Evolutionary conservation across 805 yeast species (phyloP), one percentile per base, ranked within the genome.

Genomic region (Tetrapisispora phaffii): DNA sequence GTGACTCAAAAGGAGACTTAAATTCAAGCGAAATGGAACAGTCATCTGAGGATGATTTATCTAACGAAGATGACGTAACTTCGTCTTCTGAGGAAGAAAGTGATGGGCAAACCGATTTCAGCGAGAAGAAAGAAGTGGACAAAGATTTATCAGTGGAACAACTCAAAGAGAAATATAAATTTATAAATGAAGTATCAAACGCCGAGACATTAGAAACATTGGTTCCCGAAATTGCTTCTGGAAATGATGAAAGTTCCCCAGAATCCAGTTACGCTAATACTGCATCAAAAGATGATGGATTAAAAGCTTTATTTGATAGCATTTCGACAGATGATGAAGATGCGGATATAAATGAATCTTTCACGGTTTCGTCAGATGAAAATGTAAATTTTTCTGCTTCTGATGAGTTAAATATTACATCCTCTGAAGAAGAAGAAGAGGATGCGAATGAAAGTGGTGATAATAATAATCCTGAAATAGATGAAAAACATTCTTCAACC

Each of bases 81-180:
- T 52, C 57, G 1, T 52, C 57, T 1, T 41, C 35, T 23, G 50
- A 48, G 16, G 50, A 41, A 10, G 40, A 38, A 6, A 4, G 36
- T 22, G 51, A 20, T 59, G 56, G 42, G 47, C 43, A 49, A 19
- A 48, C 47, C 7, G 46, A 33, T n/a, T 26, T 42, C 7, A 49
- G 48, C 15, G 50, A 67, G 46, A 44, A 45, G 0, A 40, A 39
- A 12, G 20, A 53, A 5, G 41, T 39, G 4, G 55, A 48, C 43
- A 54, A 48, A 36, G 17, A 56, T n/a, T 56, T 75, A 20, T 59
- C 75, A 1, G 67, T 72, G 4, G 74, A 69, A 8, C 72, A 74
- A 47, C 63, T 74, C 44, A 56, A 60, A 29, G 54, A 65, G 45
- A 74, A 74, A 47, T 75, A 75, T 50, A 66, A 71, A 7, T 51